Evolutionary conservation across 257 asterid species (phyloP), one percentile per base, ranked within the genome.

Genomic region (Nicotiana sylvestris): DNA sequence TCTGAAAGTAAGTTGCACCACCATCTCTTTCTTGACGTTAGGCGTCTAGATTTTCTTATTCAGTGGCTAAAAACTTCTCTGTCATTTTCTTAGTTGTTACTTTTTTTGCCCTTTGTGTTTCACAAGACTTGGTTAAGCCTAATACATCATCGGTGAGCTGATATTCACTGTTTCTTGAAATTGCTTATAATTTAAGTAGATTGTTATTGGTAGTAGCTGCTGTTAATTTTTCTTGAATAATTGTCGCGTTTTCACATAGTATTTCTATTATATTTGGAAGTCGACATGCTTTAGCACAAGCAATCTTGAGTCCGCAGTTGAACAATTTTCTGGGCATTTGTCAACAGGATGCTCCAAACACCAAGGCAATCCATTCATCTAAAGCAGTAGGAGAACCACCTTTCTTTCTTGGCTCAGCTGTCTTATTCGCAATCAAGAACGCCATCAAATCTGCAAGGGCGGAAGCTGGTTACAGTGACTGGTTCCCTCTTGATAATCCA

Each of bases 301-400:
- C 27, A 49, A 4, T 51, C 27, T 51, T 51, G 4, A 29, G 0
- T 76, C 4, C 2, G 16, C 65, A 60, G 2, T 51, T 74, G 1
- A 21, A 74, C 64, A 51, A 49, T 49, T 13, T 39, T 2, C 78
- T 35, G 5, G 21, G 25, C 37, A 46, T 72, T 81, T 89, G 33
- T 80, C 79, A 33, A 83, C 85, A 95, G 99, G 97, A 81, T 86
- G 94, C 95, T 32, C 99, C 99, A 6, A 92, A 95, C 82, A 85
- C 69, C 16, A 91, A 87, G 82, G 99, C 97, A 69, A 92, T 95
- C 84, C 99, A 95, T 89, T 95, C 99, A 37, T 94, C 98, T 3
- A 95, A 95, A 88, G 99, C 99, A 27, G 99, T 95, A 30, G 99
- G 99, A 39, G 98, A 95, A 87, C 99, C 99, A 4, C 99, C 99